Percentiles rank a stretch among this genome's conserved stretches.
These are phyloP conservation scores for Pseudogymnoascus sp. DNA, from an alignment of 2,329 filamentous ascomycete species.

Conservation along the genomic window DNA sequence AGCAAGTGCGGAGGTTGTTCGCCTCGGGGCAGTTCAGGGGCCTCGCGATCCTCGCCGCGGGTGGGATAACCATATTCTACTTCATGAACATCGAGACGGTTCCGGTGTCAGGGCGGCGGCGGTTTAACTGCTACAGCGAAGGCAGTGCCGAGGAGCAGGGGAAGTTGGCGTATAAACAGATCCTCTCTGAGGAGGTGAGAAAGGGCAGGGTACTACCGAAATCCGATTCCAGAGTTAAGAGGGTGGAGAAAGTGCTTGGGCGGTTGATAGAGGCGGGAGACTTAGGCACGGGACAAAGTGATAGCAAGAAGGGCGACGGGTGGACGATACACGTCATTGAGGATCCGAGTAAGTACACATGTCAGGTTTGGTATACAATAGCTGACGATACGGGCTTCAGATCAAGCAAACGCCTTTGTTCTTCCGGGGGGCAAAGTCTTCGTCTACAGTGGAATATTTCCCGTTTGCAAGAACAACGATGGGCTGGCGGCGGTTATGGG, in stretches of 20 bases:
- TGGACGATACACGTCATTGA: conserved; percentile 73
- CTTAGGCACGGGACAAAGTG: conserved; percentile 29
- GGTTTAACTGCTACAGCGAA: conserved; percentile 62
- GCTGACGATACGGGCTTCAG: not conserved
- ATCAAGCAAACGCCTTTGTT: conserved; percentile 62
- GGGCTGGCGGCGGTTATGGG: conserved; percentile 67
- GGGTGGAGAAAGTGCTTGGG: conserved; percentile 56
- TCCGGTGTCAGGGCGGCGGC: conserved; percentile 59
- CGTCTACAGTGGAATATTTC: conserved; percentile 64
- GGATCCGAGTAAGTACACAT: conserved; percentile 38
- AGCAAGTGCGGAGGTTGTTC: conserved; percentile 27
- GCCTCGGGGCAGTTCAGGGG: conserved; percentile 31
- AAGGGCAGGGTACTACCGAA: conserved; percentile 46
- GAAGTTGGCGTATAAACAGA: conserved; percentile 44
- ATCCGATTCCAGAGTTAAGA: conserved; percentile 44
- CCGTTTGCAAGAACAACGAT: conserved; percentile 57
- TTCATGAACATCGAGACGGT: conserved; percentile 62
- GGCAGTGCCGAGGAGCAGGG: conserved; percentile 45
- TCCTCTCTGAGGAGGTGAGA: conserved; percentile 45
- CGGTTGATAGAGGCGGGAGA: conserved; percentile 60
- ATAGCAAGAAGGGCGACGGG: conserved; percentile 31
- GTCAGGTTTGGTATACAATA: not conserved
- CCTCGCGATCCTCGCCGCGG: conserved; percentile 33
- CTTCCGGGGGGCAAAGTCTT: conserved; percentile 74
- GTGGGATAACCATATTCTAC: conserved; percentile 47